A percentile compares a stretch with the other conserved stretches of the same genome.
Conservation (phyloP, 768 basidiomycete species). For the Sutorius australiensis region DNA sequence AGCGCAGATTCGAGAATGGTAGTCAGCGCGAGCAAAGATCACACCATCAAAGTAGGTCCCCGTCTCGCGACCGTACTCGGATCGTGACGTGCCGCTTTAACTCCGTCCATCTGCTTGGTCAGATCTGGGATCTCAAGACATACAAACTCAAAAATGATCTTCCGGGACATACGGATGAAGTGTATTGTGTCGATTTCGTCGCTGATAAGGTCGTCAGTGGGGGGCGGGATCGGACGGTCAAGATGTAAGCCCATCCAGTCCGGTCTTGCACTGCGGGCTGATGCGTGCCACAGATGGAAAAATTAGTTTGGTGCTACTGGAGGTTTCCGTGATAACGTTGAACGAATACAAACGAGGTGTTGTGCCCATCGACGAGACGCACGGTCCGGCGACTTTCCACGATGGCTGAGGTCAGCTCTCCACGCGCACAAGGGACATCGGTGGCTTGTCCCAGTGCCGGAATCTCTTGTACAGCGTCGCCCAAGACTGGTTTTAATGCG, state of each 20-base stretch:
- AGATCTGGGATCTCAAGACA: constrained; percentile 95
- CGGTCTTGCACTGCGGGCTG: background rate
- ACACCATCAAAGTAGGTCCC: constrained; percentile 79
- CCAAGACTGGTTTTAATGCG: too few species aligned
- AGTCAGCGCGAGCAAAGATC: constrained; percentile 93
- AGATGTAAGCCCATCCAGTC: constrained; percentile 64
- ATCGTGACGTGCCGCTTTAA: background rate
- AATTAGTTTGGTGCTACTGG: constrained; percentile 16
- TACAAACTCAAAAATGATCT: constrained; percentile 94
- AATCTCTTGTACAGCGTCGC: too few species aligned
- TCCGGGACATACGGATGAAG: constrained; percentile 95
- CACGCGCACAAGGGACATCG: too few species aligned
- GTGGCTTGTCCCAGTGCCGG: too few species aligned
- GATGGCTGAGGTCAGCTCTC: too few species aligned
- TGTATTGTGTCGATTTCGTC: constrained; percentile 98
- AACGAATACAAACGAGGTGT: background rate
- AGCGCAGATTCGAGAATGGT: constrained; percentile 89
- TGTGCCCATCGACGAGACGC: background rate
- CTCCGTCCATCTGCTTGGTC: background rate
- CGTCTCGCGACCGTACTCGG: background rate
- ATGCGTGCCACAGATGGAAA: constrained; percentile 26
- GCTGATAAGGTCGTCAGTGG: constrained; percentile 99
- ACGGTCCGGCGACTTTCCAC: background rate
- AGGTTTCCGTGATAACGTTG: background rate
- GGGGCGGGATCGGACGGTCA: constrained; percentile 86